Conservation (phyloP, 1,139 yeast genomes). For the Suzukiozyma palmioleophila region DNA sequence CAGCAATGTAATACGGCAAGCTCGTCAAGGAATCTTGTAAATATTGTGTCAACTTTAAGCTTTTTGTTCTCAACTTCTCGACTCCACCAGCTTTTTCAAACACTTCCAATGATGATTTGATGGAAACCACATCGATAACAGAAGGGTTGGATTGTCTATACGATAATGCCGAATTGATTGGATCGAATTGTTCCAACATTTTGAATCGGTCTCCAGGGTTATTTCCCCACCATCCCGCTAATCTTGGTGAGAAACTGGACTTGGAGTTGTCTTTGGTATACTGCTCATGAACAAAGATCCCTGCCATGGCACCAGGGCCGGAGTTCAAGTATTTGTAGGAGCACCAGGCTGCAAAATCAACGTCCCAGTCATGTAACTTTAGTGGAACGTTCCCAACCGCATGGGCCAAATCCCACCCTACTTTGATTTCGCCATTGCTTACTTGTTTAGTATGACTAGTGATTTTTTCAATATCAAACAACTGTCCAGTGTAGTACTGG, state of each 20-base stretch:
- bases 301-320: conserved; percentile 92
- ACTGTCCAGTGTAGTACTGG: conserved; percentile 90
- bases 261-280: conserved; percentile 33
- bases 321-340: conserved; percentile 86
- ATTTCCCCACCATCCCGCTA: conserved; percentile 99
- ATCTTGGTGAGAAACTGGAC: conserved; percentile 49
- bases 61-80: conserved; percentile 48
- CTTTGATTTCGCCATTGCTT: conserved; percentile 41
- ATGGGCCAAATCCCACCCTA: conserved; percentile 97
- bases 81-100: conserved; percentile 66
- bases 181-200: conserved; percentile 77
- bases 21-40: conserved; percentile 43
- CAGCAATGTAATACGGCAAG: conserved; percentile 41
- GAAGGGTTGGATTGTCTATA: conserved; percentile 92
- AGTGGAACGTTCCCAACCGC: conserved; percentile 86
- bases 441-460: conserved; percentile 48
- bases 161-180: conserved; percentile 78
- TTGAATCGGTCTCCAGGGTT: conserved; percentile 63
- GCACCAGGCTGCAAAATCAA: conserved; percentile 94
- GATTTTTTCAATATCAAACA: conserved; percentile 65
- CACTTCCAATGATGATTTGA: conserved; percentile 61
- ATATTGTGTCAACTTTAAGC: conserved; percentile 54
- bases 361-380: conserved; percentile 77
- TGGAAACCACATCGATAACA: conserved; percentile 73
- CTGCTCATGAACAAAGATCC: conserved; percentile 65